phyloP scores from a whole-genome alignment of 495 filamentous ascomycete genomes.

The Halenospora varia region DNA sequence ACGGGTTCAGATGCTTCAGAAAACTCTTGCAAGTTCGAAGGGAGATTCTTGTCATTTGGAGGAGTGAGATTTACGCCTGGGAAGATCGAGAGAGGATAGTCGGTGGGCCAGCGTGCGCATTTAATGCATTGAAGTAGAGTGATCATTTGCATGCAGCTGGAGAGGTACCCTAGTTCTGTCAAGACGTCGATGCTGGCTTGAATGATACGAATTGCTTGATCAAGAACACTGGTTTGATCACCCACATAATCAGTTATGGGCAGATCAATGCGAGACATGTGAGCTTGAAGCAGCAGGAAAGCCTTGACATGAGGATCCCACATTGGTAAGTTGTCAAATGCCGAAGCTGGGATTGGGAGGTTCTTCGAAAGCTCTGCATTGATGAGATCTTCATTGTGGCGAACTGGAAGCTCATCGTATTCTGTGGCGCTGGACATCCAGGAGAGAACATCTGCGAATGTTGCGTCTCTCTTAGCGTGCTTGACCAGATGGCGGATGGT shows the following conservation, averaged over 20 bases:
- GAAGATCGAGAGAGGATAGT: slow-evolving; percentile 73
- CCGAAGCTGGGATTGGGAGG: slow-evolving; percentile 62
- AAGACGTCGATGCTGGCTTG: slow-evolving; percentile 89
- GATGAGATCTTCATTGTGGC: slow-evolving; percentile 98
- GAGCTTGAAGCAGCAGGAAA: slow-evolving; percentile 88
- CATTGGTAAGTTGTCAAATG: slow-evolving; percentile 66
- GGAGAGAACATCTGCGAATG: slow-evolving; percentile 77
- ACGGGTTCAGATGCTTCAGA: slow-evolving; percentile 35
- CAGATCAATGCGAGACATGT: slow-evolving; percentile 87
- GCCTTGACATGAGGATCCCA: slow-evolving; percentile 99
- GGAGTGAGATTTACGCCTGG: slow-evolving; percentile 58
- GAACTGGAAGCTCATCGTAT: slow-evolving; percentile 97
- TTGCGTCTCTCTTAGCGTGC: slow-evolving; percentile 71
- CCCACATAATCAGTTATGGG: slow-evolving; percentile 97
- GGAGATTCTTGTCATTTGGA: slow-evolving; percentile 30
- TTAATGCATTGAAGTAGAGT: slow-evolving; percentile 88
- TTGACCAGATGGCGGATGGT: slow-evolving; percentile 81
- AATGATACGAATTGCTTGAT: slow-evolving; percentile 95
- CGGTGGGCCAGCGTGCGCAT: slow-evolving; percentile 84
- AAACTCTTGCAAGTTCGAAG: slow-evolving; percentile 36
- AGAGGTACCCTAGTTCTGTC: slow-evolving; percentile 80
- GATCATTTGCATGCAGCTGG: slow-evolving; percentile 72
- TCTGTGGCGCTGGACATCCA: slow-evolving; percentile 95
- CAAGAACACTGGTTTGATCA: slow-evolving; percentile 77
- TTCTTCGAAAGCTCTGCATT: slow-evolving; percentile 86